A percentile compares a stretch with the other conserved stretches of the same genome.
phyloP scores from a whole-genome alignment of 805 yeast species.

The Lipomyces japonicus region DNA sequence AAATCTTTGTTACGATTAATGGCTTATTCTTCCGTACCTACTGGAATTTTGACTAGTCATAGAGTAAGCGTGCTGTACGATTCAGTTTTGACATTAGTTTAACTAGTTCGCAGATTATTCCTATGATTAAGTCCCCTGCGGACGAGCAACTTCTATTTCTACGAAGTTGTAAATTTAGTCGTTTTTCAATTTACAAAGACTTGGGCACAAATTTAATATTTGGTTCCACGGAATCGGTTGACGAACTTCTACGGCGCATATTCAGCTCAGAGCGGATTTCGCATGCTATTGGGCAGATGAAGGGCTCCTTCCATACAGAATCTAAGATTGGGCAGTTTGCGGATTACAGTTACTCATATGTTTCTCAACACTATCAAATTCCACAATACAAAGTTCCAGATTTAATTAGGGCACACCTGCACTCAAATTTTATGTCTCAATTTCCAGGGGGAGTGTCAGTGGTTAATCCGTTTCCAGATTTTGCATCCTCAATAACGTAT shows the following conservation, averaged over 20 bases:
- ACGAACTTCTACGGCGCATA: slow-evolving; percentile 6
- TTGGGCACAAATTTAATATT: slow-evolving; percentile 23
- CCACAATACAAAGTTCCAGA: slow-evolving; percentile 27
- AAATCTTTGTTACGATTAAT: slow-evolving; percentile 20
- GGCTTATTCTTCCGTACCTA: slow-evolving; percentile 32
- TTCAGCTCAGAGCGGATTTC: slow-evolving; percentile 8
- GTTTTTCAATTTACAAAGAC: slow-evolving; percentile 26
- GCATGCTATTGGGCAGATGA: slow-evolving; percentile 8
- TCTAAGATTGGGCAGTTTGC: slow-evolving; percentile 26
- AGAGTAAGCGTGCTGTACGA: slow-evolving; percentile 14
- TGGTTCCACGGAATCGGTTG: slow-evolving; percentile 14
- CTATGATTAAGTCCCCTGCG: slow-evolving; percentile 23
- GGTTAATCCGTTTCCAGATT: slow-evolving; percentile 28
- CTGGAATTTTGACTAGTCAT: slow-evolving; percentile 31
- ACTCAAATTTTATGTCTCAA: slow-evolving; percentile 29
- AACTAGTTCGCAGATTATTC: slow-evolving; percentile 20
- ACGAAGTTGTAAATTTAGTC: slow-evolving; percentile 25
- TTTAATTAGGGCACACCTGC: slow-evolving; percentile 33
- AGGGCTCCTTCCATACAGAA: slow-evolving; percentile 13
- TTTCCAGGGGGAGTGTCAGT: slow-evolving; percentile 27
- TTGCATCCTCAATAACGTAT: slow-evolving; percentile 13
- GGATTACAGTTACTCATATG: slow-evolving; percentile 27
- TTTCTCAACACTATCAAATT: slow-evolving; percentile 15
- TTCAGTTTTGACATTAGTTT: neutral
- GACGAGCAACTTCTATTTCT: slow-evolving; percentile 18